phyloP scores from a whole-genome alignment of 305 asterid genomes.

The Rubia tinctorum region DNA sequence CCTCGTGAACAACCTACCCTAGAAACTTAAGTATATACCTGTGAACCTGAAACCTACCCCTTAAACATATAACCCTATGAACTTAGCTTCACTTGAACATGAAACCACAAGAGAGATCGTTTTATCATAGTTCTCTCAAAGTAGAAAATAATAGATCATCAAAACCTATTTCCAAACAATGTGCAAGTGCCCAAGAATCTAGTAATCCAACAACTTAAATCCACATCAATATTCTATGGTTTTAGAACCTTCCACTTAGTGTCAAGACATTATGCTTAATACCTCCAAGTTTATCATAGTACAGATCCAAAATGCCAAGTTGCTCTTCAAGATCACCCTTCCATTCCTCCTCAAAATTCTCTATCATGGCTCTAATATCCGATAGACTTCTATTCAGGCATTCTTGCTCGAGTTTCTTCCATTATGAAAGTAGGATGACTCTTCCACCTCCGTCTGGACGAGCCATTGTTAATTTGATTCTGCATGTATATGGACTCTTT shows the following conservation, averaged over 20 bases:
- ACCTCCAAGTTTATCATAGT: background rate
- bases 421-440: conserved; percentile 4
- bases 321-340: background rate
- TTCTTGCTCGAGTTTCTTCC: background rate
- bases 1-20: too few species aligned
- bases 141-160: too few species aligned
- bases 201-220: too few species aligned
- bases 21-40: too few species aligned
- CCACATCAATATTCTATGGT: background rate
- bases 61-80: too few species aligned
- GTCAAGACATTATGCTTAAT: background rate
- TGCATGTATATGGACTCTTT: conserved; percentile 2
- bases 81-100: too few species aligned
- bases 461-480: background rate
- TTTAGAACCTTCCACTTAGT: background rate
- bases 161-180: too few species aligned
- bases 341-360: conserved; percentile 6
- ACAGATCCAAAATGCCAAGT: background rate
- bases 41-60: too few species aligned
- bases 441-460: conserved; percentile 18
- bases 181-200: too few species aligned
- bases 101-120: too few species aligned
- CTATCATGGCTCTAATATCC: conserved; percentile 1
- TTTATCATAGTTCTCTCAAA: too few species aligned
- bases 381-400: background rate